A percentile compares a stretch with the other conserved stretches of the same genome.
Evolutionary conservation across 2,329 filamentous ascomycete species (phyloP).

Genomic region (Beauveria sp.): DNA sequence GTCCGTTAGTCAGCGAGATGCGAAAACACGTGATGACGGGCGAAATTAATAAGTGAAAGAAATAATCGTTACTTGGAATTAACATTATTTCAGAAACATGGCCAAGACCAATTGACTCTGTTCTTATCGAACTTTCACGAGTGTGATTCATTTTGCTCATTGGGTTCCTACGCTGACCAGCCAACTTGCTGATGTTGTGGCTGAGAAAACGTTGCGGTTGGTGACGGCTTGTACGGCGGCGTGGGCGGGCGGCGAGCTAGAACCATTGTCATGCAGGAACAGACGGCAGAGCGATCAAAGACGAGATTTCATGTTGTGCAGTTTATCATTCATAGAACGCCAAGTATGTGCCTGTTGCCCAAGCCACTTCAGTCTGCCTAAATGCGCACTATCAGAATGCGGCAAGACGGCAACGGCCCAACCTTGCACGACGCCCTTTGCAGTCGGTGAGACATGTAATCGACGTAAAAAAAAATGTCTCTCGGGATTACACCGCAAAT

Average conservation of each 20-base stretch:
- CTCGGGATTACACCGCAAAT: not conserved
- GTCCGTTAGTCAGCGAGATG: conserved; percentile 13
- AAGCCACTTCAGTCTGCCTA: not conserved
- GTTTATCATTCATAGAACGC: not conserved
- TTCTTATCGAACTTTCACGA: not conserved
- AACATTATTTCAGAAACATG: no score
- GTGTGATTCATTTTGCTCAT: no score
- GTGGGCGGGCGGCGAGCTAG: not conserved
- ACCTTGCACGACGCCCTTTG: not conserved
- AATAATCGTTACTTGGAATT: no score
- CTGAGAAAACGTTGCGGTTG: no score
- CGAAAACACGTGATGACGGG: conserved; percentile 12
- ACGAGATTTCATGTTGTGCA: no score
- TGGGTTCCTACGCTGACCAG: no score
- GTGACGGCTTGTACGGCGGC: no score
- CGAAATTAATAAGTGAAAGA: no score
- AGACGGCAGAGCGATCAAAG: no score
- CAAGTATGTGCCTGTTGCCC: not conserved
- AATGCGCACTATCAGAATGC: not conserved
- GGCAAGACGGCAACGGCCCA: not conserved
- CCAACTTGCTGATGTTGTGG: not conserved
- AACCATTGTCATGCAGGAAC: not conserved
- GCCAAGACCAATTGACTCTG: not conserved
- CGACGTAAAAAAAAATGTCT: not conserved
- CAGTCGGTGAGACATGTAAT: not conserved